Evolutionary conservation across 305 asterid species (phyloP), one percentile per base, ranked within the genome.

Genomic region (Withania somnifera): DNA sequence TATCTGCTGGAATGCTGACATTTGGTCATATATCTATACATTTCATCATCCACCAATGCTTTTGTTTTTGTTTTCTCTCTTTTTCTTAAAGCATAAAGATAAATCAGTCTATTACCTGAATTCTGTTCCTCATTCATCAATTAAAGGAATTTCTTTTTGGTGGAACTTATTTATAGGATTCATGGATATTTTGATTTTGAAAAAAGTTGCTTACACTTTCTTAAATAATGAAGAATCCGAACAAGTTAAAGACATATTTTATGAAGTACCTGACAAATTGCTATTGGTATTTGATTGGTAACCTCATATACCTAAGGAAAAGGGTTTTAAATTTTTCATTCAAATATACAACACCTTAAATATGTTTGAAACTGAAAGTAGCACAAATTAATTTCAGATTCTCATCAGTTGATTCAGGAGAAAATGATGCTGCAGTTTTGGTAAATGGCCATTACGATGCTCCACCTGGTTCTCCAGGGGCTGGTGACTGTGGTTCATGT

Each of bases 401-500:
- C 82, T 93, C 98, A 61, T 88, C 98, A 13, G 81, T 90, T 77
- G 92, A 91, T 87, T 90, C 97, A 64, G 88, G 69, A 84, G 97
- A 93, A 56, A 84, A 80, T 81, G 99, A 96, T 58, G 88, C 98
- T n/a, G 91, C 99, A 45, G 94, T 96, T 87, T 82, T 96, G 87
- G 85, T 96, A 84, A 94, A 96, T 38, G 92, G 94, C 82, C 99
- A 96, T 88, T 96, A 93, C 86, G 99, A 96, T 90, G 85, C 95
- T 75, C 89, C 98, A 40, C 93, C 93, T 56, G 94, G 94, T 81
- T 96, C 99, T 80, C 99, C 99, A 60, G 99, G 99, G 85, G 99
- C 99, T 85, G 99, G 98, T 78, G 99, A 96, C 87, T 96, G 99
- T 90, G 99, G 98, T 79, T 94, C 99, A 40, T 96, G 99, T 40